phyloP scores from a whole-genome alignment of 1,284 basidiomycete species.

The Exobasidium cylindrosporum region DNA sequence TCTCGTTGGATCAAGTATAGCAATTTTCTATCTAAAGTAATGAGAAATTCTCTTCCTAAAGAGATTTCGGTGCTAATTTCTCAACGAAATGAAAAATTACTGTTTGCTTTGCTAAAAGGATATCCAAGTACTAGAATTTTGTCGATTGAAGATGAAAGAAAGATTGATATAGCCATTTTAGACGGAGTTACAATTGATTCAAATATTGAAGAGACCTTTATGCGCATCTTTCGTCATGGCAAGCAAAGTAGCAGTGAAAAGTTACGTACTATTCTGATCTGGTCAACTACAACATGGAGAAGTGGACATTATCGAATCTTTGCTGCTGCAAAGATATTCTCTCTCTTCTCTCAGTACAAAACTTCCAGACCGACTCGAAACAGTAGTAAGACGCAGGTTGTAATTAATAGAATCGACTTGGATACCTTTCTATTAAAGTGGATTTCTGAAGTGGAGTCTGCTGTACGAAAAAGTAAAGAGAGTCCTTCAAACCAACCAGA shows the following conservation, averaged over 20 bases:
- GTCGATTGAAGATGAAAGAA: background rate
- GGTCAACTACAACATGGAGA: slow-evolving; percentile 13
- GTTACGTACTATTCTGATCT: slow-evolving; percentile 54
- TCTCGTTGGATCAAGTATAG: slow-evolving; percentile 21
- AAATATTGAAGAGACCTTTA: background rate
- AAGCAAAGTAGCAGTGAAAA: slow-evolving; percentile 63
- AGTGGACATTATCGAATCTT: slow-evolving; percentile 63
- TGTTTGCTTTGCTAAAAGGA: background rate
- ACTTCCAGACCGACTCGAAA: background rate
- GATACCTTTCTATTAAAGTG: slow-evolving; percentile 68
- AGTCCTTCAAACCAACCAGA: background rate
- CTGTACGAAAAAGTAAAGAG: background rate
- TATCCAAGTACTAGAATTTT: background rate
- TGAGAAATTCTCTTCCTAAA: background rate
- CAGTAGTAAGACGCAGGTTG: background rate
- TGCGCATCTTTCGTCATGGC: slow-evolving; percentile 61
- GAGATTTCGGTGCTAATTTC: background rate
- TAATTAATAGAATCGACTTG: slow-evolving; percentile 53
- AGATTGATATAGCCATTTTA: background rate
- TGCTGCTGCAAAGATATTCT: slow-evolving; percentile 60
- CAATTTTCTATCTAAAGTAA: background rate
- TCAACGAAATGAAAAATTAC: background rate
- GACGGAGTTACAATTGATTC: background rate
- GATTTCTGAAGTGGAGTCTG: slow-evolving; percentile 61
- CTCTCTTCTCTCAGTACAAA: background rate